Percentiles rank a stretch among this genome's conserved stretches.
Conservation (phyloP, 768 basidiomycete genomes). For the Pholiota microspora region DNA sequence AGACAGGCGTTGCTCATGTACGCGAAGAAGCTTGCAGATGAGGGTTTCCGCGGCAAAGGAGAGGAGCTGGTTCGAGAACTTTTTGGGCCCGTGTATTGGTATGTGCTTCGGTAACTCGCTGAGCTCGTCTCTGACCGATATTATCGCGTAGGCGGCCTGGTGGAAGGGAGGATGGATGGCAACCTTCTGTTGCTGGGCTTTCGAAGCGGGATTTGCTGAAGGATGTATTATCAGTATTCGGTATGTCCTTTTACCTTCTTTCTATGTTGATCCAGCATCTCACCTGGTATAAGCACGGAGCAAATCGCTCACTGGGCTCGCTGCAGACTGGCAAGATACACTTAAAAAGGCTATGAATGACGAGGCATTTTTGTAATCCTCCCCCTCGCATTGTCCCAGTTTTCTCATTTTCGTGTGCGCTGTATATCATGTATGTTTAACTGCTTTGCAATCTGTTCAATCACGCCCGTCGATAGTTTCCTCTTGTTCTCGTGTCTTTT, state of each 20-base stretch:
- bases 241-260: conserved; percentile 40
- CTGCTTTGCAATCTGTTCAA: neutral
- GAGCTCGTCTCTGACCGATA: conserved; percentile 7
- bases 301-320: conserved; percentile 72
- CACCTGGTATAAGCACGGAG: conserved; percentile 52
- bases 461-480: neutral
- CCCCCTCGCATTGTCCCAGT: neutral
- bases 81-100: conserved; percentile 90
- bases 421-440: conserved; percentile 7
- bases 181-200: conserved; percentile 65
- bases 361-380: conserved; percentile 30
- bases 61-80: conserved; percentile 92
- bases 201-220: conserved; percentile 79
- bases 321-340: conserved; percentile 79
- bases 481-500: neutral
- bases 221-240: conserved; percentile 77
- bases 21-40: conserved; percentile 84
- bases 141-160: conserved; percentile 58
- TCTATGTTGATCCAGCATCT: neutral
- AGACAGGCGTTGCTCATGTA: conserved; percentile 73
- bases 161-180: conserved; percentile 63
- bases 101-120: conserved; percentile 29
- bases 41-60: conserved; percentile 83
- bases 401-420: neutral
- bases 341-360: conserved; percentile 63